These are phyloP conservation scores for Casaregolazyma suthepensis DNA, from an alignment of 1,139 yeast species.

Conservation along the genomic window DNA sequence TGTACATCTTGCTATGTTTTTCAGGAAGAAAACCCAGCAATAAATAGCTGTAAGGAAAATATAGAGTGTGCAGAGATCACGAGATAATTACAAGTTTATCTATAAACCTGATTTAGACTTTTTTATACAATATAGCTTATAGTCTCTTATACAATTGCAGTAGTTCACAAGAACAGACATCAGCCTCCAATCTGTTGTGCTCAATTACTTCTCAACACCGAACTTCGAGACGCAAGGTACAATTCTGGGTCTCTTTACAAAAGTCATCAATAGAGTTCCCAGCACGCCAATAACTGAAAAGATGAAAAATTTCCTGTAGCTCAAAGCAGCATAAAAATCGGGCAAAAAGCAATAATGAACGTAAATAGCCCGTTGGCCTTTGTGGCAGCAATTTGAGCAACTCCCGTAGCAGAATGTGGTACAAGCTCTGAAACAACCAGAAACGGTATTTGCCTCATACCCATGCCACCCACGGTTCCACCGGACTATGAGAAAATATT, in stretches of 20 bases:
- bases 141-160: too few species aligned
- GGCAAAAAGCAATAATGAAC: conserved; percentile 79
- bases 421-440: conserved; percentile 84
- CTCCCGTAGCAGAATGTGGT: conserved; percentile 68
- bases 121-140: too few species aligned
- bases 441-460: conserved; percentile 94
- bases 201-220: too few species aligned
- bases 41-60: too few species aligned
- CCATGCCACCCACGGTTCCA: conserved; percentile 54
- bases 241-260: too few species aligned
- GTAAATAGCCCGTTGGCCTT: conserved; percentile 89
- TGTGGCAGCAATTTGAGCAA: conserved; percentile 91
- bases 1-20: conserved; percentile 65
- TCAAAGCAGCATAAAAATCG: conserved; percentile 58
- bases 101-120: too few species aligned
- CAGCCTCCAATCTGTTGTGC: too few species aligned
- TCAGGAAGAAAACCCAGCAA: conserved; percentile 54
- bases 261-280: too few species aligned
- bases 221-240: too few species aligned
- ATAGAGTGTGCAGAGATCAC: too few species aligned
- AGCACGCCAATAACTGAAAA: conserved; percentile 43
- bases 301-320: conserved; percentile 73
- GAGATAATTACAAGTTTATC: too few species aligned
- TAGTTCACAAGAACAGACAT: too few species aligned
- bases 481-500: conserved; percentile 75